phyloP scores from a whole-genome alignment of 1,139 yeast species.

The Trichomonascaceae sp. region DNA sequence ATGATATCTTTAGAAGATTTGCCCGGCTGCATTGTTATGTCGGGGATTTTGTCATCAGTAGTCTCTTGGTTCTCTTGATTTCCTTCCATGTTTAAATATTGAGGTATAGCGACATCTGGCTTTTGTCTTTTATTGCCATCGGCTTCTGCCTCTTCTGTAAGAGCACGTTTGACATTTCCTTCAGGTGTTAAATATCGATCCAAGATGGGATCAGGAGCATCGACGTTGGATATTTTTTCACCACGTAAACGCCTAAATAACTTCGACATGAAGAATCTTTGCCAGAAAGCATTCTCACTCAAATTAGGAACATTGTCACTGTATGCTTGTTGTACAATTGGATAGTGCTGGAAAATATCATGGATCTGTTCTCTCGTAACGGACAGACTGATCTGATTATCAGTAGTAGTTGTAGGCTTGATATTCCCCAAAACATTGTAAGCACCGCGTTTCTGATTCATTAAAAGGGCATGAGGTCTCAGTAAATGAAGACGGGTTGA shows the following conservation, averaged over 20 bases:
- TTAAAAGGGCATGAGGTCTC: conserved; percentile 78
- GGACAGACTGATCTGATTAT: conserved; percentile 75
- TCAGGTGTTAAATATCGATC: conserved; percentile 62
- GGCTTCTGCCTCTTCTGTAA: conserved; percentile 39
- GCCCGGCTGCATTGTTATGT: conserved; percentile 69
- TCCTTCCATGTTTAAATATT: conserved; percentile 62
- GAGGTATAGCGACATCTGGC: conserved; percentile 26
- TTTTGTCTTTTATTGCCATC: conserved; percentile 32
- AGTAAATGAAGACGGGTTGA: conserved; percentile 70
- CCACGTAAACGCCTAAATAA: conserved; percentile 84
- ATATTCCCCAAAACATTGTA: conserved; percentile 91
- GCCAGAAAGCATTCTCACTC: conserved; percentile 92
- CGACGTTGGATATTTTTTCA: conserved; percentile 68
- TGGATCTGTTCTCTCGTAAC: conserved; percentile 86
- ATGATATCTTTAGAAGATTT: conserved; percentile 58
- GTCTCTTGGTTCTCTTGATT: conserved; percentile 79
- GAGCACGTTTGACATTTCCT: conserved; percentile 14
- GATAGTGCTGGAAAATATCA: conserved; percentile 89
- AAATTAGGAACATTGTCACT: conserved; percentile 86
- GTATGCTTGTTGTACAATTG: conserved; percentile 84
- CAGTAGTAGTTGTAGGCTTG: conserved; percentile 74
- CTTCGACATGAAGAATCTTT: conserved; percentile 88
- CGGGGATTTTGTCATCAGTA: conserved; percentile 74
- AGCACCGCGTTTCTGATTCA: conserved; percentile 84
- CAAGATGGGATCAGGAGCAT: conserved; percentile 75